Evolutionary conservation across 441 rosid genomes (phyloP).

Genomic region (Mallotus japonicus): DNA sequence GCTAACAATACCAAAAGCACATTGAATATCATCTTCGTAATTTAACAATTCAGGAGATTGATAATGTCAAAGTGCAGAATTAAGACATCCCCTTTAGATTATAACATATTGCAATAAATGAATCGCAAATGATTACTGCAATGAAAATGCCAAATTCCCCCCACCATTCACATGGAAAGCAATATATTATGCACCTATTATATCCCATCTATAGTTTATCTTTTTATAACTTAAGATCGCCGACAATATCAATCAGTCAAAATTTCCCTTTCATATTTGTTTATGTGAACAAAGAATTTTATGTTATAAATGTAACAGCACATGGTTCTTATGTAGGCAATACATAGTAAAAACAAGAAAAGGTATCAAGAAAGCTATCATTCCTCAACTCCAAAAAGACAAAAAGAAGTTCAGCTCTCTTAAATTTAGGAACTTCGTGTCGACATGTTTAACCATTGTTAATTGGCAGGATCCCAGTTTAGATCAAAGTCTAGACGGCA

Average conservation of each 20-base stretch:
- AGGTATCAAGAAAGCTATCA: background rate
- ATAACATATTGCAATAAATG: too few species aligned
- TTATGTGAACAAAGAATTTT: background rate
- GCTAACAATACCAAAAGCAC: background rate
- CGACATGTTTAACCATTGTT: background rate
- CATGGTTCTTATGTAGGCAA: background rate
- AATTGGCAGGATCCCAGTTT: background rate
- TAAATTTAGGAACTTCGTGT: background rate
- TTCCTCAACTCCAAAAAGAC: background rate
- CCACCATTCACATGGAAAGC: too few species aligned
- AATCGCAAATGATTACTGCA: background rate
- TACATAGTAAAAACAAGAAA: background rate
- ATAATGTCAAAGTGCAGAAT: background rate
- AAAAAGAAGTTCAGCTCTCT: background rate
- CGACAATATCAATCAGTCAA: background rate
- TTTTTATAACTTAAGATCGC: background rate
- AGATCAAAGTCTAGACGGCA: background rate
- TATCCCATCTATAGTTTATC: too few species aligned
- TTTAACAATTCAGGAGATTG: background rate
- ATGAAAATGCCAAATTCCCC: background rate
- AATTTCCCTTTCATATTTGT: background rate
- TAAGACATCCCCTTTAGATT: background rate
- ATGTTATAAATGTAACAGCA: background rate
- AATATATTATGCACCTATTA: too few species aligned
- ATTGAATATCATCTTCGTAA: background rate